phyloP scores from a whole-genome alignment of 108 stramenopile genomes.

The Phaeodactylum tricornutum region DNA sequence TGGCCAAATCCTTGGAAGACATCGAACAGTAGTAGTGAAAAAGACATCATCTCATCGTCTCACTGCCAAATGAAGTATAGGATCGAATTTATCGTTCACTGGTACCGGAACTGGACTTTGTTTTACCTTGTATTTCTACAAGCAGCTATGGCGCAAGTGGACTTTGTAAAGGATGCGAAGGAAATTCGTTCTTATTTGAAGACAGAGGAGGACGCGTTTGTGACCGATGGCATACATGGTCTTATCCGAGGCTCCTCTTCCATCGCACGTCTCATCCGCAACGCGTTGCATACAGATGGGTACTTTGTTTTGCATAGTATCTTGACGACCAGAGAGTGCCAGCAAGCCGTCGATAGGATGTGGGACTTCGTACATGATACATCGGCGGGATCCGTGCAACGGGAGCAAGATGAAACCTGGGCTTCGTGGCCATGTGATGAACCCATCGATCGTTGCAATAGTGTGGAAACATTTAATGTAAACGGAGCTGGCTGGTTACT shows the following conservation, averaged over 20 bases:
- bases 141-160: too few relatives aligned
- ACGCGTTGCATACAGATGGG: background rate
- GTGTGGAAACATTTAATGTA: background rate
- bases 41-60: too few relatives aligned
- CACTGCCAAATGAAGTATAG: too few relatives aligned
- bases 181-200: too few relatives aligned
- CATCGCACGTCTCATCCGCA: background rate
- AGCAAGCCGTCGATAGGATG: constrained; percentile 14
- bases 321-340: constrained; percentile 27
- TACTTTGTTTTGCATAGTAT: constrained; percentile 3
- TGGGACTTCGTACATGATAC: constrained; percentile 59
- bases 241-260: background rate
- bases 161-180: too few relatives aligned
- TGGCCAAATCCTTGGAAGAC: too few relatives aligned
- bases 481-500: constrained; percentile 52
- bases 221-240: background rate
- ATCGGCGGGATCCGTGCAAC: constrained; percentile 18
- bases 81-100: too few relatives aligned
- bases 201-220: too few relatives aligned
- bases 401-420: background rate
- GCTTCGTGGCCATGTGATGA: constrained; percentile 3
- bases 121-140: too few relatives aligned
- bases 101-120: too few relatives aligned
- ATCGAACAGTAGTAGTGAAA: too few relatives aligned
- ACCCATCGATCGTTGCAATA: constrained; percentile 1